Base-by-base conservation (phyloP, 331 rosid genomes). In the Arachis monticola region DNA sequence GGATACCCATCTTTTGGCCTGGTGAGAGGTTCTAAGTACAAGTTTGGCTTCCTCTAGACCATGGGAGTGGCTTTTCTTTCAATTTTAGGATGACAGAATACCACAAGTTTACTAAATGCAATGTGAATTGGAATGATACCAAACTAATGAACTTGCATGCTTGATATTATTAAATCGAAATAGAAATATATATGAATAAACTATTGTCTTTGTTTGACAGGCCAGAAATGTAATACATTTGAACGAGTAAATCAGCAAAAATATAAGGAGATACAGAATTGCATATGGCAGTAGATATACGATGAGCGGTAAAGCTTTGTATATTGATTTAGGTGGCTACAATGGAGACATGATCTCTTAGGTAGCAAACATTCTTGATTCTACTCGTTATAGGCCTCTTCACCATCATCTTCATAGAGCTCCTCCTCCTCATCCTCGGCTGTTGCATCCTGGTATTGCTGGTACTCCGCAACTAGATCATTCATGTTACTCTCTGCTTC, bases 401-500 rank as follows among this genome's bases (percentile, higher is more conserved):
- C 90, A 6, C 0, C 83, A 2, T 77, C 97, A 2, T 87, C 96
- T 46, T 85, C 92, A 0, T 80, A 85, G 8, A 85, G 89, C 2
- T 83, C 89, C 4, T 87, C 92, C 3, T 83, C 89, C 4, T 91
- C 96, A 31, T 90, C 97, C 3, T 91, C 93, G 0, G 87, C 92
- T 0, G 90, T 91, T 32, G 97, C 97, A 11, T 91, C 97, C 83
- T 91, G 97, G 80, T 91, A 91, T 55, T 91, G 97, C 85, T 91
- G 97, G 77, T 91, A 91, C 78, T 87, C 97, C 0, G 97, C 94
- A 13, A 91, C 97, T 83, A 91, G 83, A 77, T 91, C 97, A 53
- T 91, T 91, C 97, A 91, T 91, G 86, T 91, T 91, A 51, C 97
- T 91, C 83, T 88, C 93, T 4, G 93, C 93, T 77, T 91, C 96